Conservation (phyloP, 768 basidiomycete species). For the Pisolithus tinctorius region DNA sequence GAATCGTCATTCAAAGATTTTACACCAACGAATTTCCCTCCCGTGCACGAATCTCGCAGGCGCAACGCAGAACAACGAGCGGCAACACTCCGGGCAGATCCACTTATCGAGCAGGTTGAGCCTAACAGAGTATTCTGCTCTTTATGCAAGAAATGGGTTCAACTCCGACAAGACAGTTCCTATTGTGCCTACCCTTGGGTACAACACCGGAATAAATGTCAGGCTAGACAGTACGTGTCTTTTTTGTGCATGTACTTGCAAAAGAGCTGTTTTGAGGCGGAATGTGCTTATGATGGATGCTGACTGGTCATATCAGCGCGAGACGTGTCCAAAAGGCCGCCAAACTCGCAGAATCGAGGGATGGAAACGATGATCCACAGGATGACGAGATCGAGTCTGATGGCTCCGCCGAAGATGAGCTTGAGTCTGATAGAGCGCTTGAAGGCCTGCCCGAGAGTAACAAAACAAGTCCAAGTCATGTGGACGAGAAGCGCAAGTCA, state of each 20-base stretch:
- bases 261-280: background rate
- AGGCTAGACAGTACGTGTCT: slow-evolving; percentile 57
- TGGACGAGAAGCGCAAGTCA: slow-evolving; percentile 20
- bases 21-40: slow-evolving; percentile 49
- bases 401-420: slow-evolving; percentile 28
- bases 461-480: slow-evolving; percentile 3
- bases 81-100: slow-evolving; percentile 60
- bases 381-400: slow-evolving; percentile 25
- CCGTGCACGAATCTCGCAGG: slow-evolving; percentile 58
- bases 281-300: background rate
- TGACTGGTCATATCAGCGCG: slow-evolving; percentile 34
- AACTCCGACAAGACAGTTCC: slow-evolving; percentile 68
- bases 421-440: slow-evolving; percentile 31
- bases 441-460: slow-evolving; percentile 16
- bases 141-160: slow-evolving; percentile 78
- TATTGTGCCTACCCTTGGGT: slow-evolving; percentile 82
- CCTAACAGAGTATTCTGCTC: slow-evolving; percentile 69
- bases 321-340: slow-evolving; percentile 50
- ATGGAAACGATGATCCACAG: slow-evolving; percentile 22
- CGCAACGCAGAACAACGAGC: slow-evolving; percentile 78
- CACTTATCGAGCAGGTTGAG: slow-evolving; percentile 61
- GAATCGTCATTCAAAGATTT: slow-evolving; percentile 48
- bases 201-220: slow-evolving; percentile 71
- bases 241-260: background rate
- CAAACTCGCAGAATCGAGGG: slow-evolving; percentile 43